Evolutionary conservation across 805 yeast species (phyloP).

Genomic region (Wickerhamiella musiphila): DNA sequence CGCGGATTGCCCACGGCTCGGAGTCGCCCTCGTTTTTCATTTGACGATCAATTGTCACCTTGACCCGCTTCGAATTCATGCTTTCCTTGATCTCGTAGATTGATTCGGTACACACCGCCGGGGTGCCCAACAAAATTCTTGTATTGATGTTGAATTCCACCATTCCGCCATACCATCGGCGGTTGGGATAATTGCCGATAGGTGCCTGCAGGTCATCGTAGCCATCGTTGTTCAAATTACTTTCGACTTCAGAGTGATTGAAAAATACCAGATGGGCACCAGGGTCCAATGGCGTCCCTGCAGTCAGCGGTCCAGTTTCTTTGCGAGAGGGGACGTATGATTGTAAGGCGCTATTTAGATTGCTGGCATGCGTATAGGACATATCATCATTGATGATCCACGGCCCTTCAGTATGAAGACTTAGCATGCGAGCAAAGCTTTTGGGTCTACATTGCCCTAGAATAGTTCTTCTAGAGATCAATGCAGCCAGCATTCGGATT

Average conservation of each 20-base stretch:
- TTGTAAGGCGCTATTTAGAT: slow-evolving; percentile 17
- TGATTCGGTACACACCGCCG: slow-evolving; percentile 35
- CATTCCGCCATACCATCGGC: slow-evolving; percentile 72
- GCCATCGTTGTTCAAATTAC: slow-evolving; percentile 47
- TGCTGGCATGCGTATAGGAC: slow-evolving; percentile 16
- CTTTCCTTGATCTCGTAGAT: slow-evolving; percentile 20
- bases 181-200: slow-evolving; percentile 24
- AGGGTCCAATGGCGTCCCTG: slow-evolving; percentile 14
- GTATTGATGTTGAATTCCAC: slow-evolving; percentile 26
- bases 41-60: slow-evolving; percentile 40
- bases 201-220: slow-evolving; percentile 72
- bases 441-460: too few relatives aligned
- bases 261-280: slow-evolving; percentile 57
- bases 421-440: not conserved
- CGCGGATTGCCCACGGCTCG: slow-evolving; percentile 25
- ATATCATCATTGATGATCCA: slow-evolving; percentile 18
- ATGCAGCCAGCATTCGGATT: too few relatives aligned
- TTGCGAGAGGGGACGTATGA: slow-evolving; percentile 13
- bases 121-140: slow-evolving; percentile 24
- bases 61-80: slow-evolving; percentile 18
- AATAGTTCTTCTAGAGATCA: too few relatives aligned
- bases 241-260: slow-evolving; percentile 38
- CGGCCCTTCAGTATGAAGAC: slow-evolving; percentile 4
- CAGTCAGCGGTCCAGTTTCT: slow-evolving; percentile 2
- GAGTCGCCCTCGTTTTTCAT: slow-evolving; percentile 20